Percentiles rank a stretch among this genome's conserved stretches.
These are phyloP conservation scores for Globisporangium orthogonon DNA, from an alignment of 352 stramenopile species.

Conservation along the genomic window DNA sequence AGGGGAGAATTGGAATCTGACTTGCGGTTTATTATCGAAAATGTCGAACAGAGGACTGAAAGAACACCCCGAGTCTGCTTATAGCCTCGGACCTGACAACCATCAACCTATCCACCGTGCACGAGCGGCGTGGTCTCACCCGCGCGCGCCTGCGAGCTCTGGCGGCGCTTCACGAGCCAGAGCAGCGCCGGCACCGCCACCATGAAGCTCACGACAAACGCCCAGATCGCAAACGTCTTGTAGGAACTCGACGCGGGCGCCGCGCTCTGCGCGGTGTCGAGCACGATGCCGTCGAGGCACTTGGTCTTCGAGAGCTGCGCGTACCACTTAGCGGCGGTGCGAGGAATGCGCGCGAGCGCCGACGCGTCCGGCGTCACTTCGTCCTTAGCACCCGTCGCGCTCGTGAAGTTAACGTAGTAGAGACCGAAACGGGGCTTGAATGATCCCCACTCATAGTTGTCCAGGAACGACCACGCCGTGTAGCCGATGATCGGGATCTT, in stretches of 20 bases:
- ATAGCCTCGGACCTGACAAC: no score
- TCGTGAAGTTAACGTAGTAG: constrained; percentile 43
- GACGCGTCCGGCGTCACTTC: background rate
- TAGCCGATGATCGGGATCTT: constrained; percentile 73
- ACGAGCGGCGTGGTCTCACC: constrained; percentile 2
- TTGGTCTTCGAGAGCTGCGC: constrained; percentile 5
- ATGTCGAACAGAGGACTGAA: background rate
- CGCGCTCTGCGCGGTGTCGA: background rate
- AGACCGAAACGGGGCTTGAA: constrained; percentile 46
- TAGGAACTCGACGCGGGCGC: background rate
- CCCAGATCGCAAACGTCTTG: constrained; percentile 2
- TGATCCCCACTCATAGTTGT: constrained; percentile 95
- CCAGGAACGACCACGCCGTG: constrained; percentile 90
- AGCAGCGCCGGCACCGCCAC: constrained; percentile 14
- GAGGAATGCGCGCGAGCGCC: constrained; percentile 14
- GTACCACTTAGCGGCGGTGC: constrained; percentile 15
- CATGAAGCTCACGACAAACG: constrained; percentile 18
- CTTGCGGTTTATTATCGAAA: background rate
- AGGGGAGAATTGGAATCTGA: background rate
- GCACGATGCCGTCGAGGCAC: constrained; percentile 9
- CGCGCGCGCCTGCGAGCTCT: constrained; percentile 8
- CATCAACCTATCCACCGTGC: background rate
- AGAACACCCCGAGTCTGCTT: background rate
- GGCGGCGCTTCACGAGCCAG: constrained; percentile 13
- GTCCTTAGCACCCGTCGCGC: constrained; percentile 17